Conservation (phyloP, 805 yeast species). For the Metschnikowia aberdeeniae region DNA sequence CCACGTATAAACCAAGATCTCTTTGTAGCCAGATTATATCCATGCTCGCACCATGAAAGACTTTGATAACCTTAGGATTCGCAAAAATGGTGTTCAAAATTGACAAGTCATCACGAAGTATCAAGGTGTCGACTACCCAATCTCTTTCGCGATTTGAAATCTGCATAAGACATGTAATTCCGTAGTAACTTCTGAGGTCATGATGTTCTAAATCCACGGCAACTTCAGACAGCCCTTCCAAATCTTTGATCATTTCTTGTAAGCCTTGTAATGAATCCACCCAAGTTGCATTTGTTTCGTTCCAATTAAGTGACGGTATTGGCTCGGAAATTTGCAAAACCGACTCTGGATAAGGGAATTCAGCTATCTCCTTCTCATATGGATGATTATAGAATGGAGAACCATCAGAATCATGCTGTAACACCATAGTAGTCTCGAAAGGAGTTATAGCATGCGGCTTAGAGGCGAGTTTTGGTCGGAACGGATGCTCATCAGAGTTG, state of each 20-base stretch:
- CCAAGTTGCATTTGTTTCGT: conserved; percentile 60
- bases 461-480: conserved; percentile 62
- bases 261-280: conserved; percentile 59
- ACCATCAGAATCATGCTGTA: conserved; percentile 3
- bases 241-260: conserved; percentile 48
- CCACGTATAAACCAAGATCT: conserved; percentile 88
- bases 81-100: conserved; percentile 71
- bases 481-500: conserved; percentile 67
- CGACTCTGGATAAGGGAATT: conserved; percentile 62
- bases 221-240: conserved; percentile 53
- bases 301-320: conserved; percentile 60
- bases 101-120: conserved; percentile 66
- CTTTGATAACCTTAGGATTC: conserved; percentile 76
- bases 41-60: conserved; percentile 95
- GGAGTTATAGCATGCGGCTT: conserved; percentile 71
- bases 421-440: conserved; percentile 45
- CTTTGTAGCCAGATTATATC: conserved; percentile 96
- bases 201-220: conserved; percentile 98
- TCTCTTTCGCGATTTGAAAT: conserved; percentile 78
- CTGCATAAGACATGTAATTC: conserved; percentile 91
- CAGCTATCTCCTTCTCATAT: conserved; percentile 67
- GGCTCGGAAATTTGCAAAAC: conserved; percentile 43
- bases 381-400: conserved; percentile 60
- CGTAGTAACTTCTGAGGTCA: conserved; percentile 84
- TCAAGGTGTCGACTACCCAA: conserved; percentile 82